Evolutionary conservation across 2,329 filamentous ascomycete species (phyloP).

Genomic region (Grosmannia serpens): DNA sequence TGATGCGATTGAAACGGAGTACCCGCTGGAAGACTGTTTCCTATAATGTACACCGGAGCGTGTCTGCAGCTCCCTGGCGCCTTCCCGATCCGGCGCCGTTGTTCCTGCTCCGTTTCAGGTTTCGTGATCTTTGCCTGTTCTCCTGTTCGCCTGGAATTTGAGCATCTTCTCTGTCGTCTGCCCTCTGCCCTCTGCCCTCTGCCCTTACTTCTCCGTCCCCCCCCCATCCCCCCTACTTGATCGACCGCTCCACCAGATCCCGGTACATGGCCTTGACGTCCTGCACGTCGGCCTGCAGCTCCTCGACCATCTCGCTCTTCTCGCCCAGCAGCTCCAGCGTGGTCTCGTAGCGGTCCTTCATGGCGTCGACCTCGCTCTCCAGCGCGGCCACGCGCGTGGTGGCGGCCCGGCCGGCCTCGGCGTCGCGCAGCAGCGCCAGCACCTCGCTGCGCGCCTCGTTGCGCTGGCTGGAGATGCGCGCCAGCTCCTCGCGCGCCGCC

Average conservation of each 20-base stretch:
- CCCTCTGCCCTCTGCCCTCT: neutral
- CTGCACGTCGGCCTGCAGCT: conserved; percentile 75
- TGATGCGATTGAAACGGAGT: neutral
- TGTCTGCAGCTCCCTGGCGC: neutral
- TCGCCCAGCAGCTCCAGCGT: conserved; percentile 91
- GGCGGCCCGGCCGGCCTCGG: conserved; percentile 56
- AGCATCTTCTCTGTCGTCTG: neutral
- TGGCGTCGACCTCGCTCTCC: conserved; percentile 51
- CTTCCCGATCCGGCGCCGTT: neutral
- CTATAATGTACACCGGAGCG: neutral
- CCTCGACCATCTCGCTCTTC: conserved; percentile 91
- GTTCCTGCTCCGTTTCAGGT: neutral
- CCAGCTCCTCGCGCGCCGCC: conserved; percentile 74
- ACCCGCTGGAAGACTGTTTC: neutral
- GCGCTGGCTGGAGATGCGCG: conserved; percentile 67
- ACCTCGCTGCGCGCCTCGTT: conserved; percentile 89
- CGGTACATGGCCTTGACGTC: conserved; percentile 96
- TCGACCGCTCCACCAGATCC: conserved; percentile 77
- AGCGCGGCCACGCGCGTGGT: conserved; percentile 50
- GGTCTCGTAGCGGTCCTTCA: conserved; percentile 75
- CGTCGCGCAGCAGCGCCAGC: conserved; percentile 78
- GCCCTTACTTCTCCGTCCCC: neutral
- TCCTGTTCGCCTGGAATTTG: neutral
- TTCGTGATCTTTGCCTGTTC: neutral
- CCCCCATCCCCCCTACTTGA: conserved; percentile 20